Percentiles rank a stretch among this genome's conserved stretches.
Evolutionary conservation across 345 rosid genomes (phyloP).

Genomic region (Eucalyptus curtisii): DNA sequence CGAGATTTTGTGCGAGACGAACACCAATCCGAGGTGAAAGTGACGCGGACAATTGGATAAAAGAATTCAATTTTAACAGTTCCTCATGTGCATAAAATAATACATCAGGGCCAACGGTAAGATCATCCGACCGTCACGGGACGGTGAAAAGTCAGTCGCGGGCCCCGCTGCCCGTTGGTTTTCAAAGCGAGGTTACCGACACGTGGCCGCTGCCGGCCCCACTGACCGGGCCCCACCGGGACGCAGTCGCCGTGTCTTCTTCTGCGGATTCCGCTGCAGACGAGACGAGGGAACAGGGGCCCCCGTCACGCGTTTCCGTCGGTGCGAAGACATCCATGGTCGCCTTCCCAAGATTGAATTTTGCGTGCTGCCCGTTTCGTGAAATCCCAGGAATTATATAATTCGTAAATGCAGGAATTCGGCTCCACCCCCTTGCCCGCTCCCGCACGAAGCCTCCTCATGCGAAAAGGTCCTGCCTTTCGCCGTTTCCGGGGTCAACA

Average conservation of each 20-base stretch:
- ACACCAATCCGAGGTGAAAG: not conserved
- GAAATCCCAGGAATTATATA: not conserved
- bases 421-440: not conserved
- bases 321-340: not conserved
- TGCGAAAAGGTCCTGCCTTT: not conserved
- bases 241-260: not conserved
- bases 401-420: not conserved
- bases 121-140: not conserved
- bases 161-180: not conserved
- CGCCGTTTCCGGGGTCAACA: conserved; percentile 9
- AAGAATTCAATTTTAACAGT: not conserved
- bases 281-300: not conserved
- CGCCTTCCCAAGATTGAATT: not conserved
- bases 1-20: not conserved
- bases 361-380: not conserved
- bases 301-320: not conserved
- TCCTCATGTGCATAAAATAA: not conserved
- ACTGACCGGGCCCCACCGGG: not conserved
- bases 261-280: not conserved
- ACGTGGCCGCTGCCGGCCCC: not conserved
- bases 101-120: not conserved
- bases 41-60: not conserved
- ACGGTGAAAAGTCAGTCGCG: not conserved
- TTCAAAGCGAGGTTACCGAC: not conserved
- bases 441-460: not conserved